Conservation (phyloP, 192 early-diverging fungal species). For the Radiomyces spectabilis region DNA sequence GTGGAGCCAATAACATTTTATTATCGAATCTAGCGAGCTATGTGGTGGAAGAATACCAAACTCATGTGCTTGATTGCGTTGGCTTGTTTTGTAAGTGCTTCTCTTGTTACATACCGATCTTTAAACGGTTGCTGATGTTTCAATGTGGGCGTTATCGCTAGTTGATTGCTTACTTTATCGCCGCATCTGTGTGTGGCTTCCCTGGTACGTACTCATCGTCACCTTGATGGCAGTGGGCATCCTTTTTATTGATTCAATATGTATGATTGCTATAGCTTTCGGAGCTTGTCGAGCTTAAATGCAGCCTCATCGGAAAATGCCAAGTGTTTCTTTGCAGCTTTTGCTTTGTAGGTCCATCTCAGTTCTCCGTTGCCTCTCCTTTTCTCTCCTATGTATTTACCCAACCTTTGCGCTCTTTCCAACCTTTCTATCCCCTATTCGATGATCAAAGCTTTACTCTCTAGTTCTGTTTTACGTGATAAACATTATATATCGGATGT, state of each 20-base stretch:
- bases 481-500: too few species aligned
- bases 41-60: conserved; percentile 96
- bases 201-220: conserved; percentile 37
- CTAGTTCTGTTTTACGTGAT: too few species aligned
- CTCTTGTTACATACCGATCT: not conserved
- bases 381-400: too few species aligned
- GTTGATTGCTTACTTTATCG: conserved; percentile 69
- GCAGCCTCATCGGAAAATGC: too few species aligned
- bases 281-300: conserved; percentile 11
- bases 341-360: too few species aligned
- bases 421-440: too few species aligned
- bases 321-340: too few species aligned
- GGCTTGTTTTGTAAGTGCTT: conserved; percentile 42
- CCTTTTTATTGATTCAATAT: not conserved
- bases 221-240: not conserved
- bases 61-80: conserved; percentile 62
- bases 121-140: not conserved
- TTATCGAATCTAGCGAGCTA: conserved; percentile 42
- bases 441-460: too few species aligned
- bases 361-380: too few species aligned
- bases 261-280: conserved; percentile 13
- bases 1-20: not conserved
- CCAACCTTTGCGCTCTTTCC: too few species aligned
- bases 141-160: conserved; percentile 27
- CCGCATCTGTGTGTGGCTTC: conserved; percentile 74